Conservation (phyloP, 129 eudicot species). For the Cynara cardunculus region DNA sequence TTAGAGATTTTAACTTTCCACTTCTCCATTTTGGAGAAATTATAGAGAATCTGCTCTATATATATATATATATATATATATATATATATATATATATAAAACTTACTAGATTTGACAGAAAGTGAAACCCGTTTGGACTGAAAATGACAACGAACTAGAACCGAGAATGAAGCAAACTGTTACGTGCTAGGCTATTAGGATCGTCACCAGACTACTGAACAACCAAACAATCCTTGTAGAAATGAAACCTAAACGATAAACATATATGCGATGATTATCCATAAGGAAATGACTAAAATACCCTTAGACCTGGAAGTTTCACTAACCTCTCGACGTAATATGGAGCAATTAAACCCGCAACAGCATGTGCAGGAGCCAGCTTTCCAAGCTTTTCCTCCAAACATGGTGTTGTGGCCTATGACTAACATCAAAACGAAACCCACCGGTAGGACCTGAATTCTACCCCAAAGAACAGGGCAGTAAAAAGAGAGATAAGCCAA, state of each 20-base stretch:
- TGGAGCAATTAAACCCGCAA: conserved; percentile 61
- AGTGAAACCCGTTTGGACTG: neutral
- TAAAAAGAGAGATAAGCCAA: no score
- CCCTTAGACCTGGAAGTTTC: neutral
- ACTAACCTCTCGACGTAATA: conserved; percentile 59
- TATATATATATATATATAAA: no score
- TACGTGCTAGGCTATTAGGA: conserved; percentile 53
- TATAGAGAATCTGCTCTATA: neutral
- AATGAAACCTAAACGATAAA: neutral
- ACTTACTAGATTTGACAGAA: neutral
- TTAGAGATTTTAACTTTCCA: no score
- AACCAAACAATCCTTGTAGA: no score
- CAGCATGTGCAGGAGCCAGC: conserved; percentile 70
- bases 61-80: no score
- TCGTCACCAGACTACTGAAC: no score
- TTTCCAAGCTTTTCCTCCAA: conserved; percentile 65
- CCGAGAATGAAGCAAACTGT: neutral
- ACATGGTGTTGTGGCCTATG: conserved; percentile 65
- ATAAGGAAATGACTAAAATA: neutral
- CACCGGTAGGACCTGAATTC: no score
- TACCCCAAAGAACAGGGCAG: no score
- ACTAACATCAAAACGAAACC: neutral
- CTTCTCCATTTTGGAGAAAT: neutral
- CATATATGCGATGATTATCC: neutral
- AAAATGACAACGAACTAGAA: neutral